A percentile compares a stretch with the other conserved stretches of the same genome.
Evolutionary conservation across 768 basidiomycete species (phyloP).

Genomic region (Royoungia palumana): DNA sequence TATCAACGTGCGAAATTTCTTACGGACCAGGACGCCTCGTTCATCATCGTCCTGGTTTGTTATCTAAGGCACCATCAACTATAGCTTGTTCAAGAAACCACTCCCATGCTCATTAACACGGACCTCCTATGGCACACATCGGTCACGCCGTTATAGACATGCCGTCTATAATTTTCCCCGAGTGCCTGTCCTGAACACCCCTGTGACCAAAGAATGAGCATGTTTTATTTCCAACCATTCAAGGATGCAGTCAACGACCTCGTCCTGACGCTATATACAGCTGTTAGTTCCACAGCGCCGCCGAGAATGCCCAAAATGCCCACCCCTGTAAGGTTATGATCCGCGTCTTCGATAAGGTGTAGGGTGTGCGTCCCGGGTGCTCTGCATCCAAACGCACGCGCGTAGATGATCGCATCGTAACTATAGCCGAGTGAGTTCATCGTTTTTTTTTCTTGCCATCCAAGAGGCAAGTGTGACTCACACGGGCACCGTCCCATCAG

Average conservation of each 20-base stretch:
- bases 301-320: conserved; percentile 6
- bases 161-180: conserved; percentile 44
- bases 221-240: conserved; percentile 60
- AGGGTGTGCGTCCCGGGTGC: conserved; percentile 67
- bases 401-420: conserved; percentile 71
- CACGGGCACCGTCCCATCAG: conserved; percentile 67
- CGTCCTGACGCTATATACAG: conserved; percentile 49
- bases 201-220: conserved; percentile 50
- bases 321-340: conserved; percentile 74
- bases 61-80: no score
- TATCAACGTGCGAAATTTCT: background rate
- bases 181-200: conserved; percentile 59
- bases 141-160: background rate
- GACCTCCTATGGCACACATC: background rate
- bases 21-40: background rate
- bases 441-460: background rate
- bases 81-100: background rate
- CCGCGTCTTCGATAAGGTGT: conserved; percentile 66
- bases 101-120: background rate
- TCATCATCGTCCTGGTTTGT: no score
- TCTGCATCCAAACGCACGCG: conserved; percentile 54
- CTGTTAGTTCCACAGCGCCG: conserved; percentile 1
- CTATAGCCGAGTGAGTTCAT: conserved; percentile 34
- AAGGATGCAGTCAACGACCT: conserved; percentile 63
- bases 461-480: conserved; percentile 34